Evolutionary conservation across 176 grass and related monocot species (phyloP), one percentile per base, ranked within the genome.

Genomic region (Carex myosuroides): DNA sequence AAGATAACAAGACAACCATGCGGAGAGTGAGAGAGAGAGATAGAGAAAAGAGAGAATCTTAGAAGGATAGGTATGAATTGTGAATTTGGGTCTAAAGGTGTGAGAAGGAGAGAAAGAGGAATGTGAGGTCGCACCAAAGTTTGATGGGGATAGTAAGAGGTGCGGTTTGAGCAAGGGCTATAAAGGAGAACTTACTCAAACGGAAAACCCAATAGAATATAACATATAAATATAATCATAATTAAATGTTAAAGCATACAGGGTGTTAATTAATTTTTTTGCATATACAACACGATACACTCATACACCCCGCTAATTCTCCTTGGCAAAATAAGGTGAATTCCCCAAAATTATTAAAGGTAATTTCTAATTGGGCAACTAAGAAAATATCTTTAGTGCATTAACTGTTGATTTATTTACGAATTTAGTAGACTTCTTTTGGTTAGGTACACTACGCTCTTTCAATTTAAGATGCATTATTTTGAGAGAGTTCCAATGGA

Each of bases 121-220:
- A 52, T 26, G 41, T 48, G 80, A 50, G 53, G 41, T 22, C 41
- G 20, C 42, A 83, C 80, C 62, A 83, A 63, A 83, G n/a, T 12
- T 68, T 66, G 80, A 64, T 65, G 60, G 73, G 24, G 60, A 83
- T 68, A 83, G 22, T 50, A 37, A 22, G 80, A 83, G 80, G 80
- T 83, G 62, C 48, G 22, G 21, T 83, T 68, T 30, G 52, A 83
- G 42, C 53, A 67, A 83, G 8, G 62, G 67, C 60, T 50, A 33
- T 11, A 68, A 81, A 53, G 59, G 39, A 68, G 41, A 83, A 66
- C 41, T n/a, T n/a, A n/a, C n/a, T 50, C 18, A 52, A 80, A 80
- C 20, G 48, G 44, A 18, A 56, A 80, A 32, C 39, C 16, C 14
- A 35, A 11, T 39, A 71, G 68, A 22, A 72, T 22, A 22, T 41